Base-by-base conservation (phyloP, 2,329 filamentous ascomycete genomes). In the Triangularia setosa region DNA sequence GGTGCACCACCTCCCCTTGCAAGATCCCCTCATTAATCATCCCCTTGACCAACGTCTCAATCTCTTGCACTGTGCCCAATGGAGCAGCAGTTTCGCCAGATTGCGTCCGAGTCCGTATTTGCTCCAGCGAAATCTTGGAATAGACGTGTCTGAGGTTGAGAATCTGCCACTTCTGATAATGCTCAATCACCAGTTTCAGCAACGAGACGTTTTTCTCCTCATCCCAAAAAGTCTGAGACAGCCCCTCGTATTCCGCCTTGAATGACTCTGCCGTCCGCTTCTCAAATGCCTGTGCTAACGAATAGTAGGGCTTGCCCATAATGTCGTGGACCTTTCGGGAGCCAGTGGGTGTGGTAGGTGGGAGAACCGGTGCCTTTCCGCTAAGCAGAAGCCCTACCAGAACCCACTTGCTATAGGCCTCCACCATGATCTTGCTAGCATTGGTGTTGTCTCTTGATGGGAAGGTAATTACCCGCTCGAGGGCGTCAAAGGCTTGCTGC, bases 391-490 rank as follows among this genome's bases (percentile, higher is more conserved):
- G 81, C 61, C 87, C 87, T 9, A 93, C 83, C 16, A 99, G 79
- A 8, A 96, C 74, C 90, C 92, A 97, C 76, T 94, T 96, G 78
- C 94, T 96, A 80, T 96, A 94, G 5, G 92, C 91, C 69, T 97
- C 92, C 3, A 90, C 81, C 90, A 95, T 95, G 59, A 96, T 83
- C 74, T 87, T 89, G 75, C 89, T 94, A 12, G 87, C 81, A 2
- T 63, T 55, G 35, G 86, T 82, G 30, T 82, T 79, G 21, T 87
- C 88, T 60, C 80, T 81, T 0, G 83, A 80, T 0, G 93, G 91
- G 64, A 88, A 87, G 2, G 88, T 85, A 35, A 96, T 80, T 53
- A 86, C 84, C 64, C 85, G 82, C 69, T 87, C 85, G 25, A 93
- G 81, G 28, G 87, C 86, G 40, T 81, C 81, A 16, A 82, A 77